These are phyloP conservation scores for Lentinula sp. DNA, from an alignment of 768 basidiomycete genomes.

Conservation along the genomic window DNA sequence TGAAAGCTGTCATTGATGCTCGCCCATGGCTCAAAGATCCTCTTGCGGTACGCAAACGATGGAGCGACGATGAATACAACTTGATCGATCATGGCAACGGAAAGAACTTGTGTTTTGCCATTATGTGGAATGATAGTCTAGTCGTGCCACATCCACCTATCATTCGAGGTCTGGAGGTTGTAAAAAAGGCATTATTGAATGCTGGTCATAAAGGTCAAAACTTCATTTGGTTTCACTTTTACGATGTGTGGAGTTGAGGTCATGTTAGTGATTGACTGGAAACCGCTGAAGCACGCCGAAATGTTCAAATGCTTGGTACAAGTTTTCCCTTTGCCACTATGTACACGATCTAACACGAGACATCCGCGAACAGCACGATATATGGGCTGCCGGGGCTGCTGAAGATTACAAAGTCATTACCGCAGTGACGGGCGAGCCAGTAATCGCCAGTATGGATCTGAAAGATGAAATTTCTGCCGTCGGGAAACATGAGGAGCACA, in stretches of 20 bases:
- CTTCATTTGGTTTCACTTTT: background rate
- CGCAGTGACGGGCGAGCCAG: conserved; percentile 45
- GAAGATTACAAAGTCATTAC: conserved; percentile 39
- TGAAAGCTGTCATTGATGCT: conserved; percentile 51
- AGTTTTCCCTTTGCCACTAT: conserved; percentile 1
- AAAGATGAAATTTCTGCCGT: conserved; percentile 17
- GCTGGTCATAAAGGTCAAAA: conserved; percentile 64
- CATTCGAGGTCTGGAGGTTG: conserved; percentile 47
- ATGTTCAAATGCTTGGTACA: conserved; percentile 33
- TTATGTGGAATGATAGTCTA: conserved; percentile 65
- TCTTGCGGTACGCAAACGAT: conserved; percentile 46
- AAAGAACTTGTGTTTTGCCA: conserved; percentile 46
- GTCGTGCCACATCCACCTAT: conserved; percentile 62
- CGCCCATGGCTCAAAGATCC: conserved; percentile 70
- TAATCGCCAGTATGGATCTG: conserved; percentile 41
- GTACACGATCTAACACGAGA: no score
- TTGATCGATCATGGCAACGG: conserved; percentile 54
- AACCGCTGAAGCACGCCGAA: conserved; percentile 45
- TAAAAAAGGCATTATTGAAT: conserved; percentile 47
- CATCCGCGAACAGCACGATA: conserved; percentile 20
- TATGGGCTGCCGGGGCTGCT: conserved; percentile 41
- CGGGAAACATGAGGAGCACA: conserved; percentile 16
- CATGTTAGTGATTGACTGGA: conserved; percentile 62
- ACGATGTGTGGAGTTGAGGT: background rate
- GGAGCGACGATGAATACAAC: conserved; percentile 54